phyloP scores from a whole-genome alignment of 495 filamentous ascomycete species.

The Podospora fimiseda region DNA sequence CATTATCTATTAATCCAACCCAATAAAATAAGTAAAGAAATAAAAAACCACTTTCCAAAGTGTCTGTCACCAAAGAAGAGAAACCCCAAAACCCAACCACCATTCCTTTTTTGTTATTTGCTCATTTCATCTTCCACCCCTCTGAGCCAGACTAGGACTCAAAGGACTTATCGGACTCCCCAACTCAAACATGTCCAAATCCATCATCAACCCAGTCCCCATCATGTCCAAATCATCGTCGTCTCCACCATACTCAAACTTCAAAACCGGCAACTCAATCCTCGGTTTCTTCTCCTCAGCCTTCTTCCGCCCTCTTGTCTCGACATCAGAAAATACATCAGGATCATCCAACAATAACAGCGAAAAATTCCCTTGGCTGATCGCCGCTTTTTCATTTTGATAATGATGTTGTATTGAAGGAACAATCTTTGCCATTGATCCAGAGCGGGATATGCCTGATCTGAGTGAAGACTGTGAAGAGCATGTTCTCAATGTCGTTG shows the following conservation, averaged over 20 bases:
- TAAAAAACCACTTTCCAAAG: too few relatives aligned
- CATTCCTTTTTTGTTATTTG: neutral
- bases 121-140: neutral
- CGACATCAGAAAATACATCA: neutral
- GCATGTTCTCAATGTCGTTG: too few relatives aligned
- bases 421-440: neutral
- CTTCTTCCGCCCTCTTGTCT: too few relatives aligned
- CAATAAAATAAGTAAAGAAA: neutral
- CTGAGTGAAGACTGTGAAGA: neutral
- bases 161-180: conserved; percentile 14
- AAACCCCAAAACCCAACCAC: neutral
- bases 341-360: neutral
- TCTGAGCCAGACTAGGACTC: neutral
- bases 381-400: neutral
- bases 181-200: conserved; percentile 10
- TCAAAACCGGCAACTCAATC: neutral
- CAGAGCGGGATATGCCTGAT: neutral
- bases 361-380: neutral
- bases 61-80: neutral
- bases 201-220: neutral
- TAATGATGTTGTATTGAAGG: neutral
- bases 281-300: too few relatives aligned
- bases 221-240: conserved; percentile 4
- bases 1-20: too few relatives aligned
- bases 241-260: neutral